These are phyloP conservation scores for Hyphodiscus hymeniophilus DNA, from an alignment of 495 filamentous ascomycete genomes.

Conservation along the genomic window DNA sequence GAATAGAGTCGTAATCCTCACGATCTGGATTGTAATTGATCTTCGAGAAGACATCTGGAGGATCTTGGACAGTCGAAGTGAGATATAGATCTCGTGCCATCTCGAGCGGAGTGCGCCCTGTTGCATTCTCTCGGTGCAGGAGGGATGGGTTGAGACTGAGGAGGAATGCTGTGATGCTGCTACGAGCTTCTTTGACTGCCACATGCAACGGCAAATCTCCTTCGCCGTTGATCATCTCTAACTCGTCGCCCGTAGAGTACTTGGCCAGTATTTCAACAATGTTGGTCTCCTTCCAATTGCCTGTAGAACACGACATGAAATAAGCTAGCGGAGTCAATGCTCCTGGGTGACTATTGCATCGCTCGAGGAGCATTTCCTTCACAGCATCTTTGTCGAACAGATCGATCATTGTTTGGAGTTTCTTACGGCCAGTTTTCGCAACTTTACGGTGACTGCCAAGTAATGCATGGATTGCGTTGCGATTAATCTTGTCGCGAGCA, in stretches of 20 bases:
- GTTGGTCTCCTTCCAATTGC: slow-evolving; percentile 26
- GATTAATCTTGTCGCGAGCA: slow-evolving; percentile 8
- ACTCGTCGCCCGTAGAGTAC: slow-evolving; percentile 43
- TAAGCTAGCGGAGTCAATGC: slow-evolving; percentile 42
- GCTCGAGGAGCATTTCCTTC: slow-evolving; percentile 36
- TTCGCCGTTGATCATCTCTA: slow-evolving; percentile 54
- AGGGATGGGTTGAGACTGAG: slow-evolving; percentile 48
- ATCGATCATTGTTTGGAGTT: slow-evolving; percentile 7
- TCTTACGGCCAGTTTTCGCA: slow-evolving; percentile 1
- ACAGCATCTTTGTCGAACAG: slow-evolving; percentile 18
- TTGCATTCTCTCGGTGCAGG: slow-evolving; percentile 59
- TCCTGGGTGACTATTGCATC: slow-evolving; percentile 30
- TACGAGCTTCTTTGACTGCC: slow-evolving; percentile 33
- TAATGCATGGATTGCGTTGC: slow-evolving; percentile 16
- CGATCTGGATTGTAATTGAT: background rate
- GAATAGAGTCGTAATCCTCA: background rate
- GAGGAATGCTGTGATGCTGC: slow-evolving; percentile 35
- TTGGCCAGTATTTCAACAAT: slow-evolving; percentile 37
- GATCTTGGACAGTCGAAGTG: slow-evolving; percentile 2
- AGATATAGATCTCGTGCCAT: slow-evolving; percentile 27
- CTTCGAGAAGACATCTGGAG: background rate
- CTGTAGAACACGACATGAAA: slow-evolving; percentile 13
- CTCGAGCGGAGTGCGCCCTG: slow-evolving; percentile 60
- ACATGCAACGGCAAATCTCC: slow-evolving; percentile 59
- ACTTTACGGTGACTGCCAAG: background rate